Percentiles rank a stretch among this genome's conserved stretches.
phyloP scores from a whole-genome alignment of 495 filamentous ascomycete species.

The Penicillium alfredii region DNA sequence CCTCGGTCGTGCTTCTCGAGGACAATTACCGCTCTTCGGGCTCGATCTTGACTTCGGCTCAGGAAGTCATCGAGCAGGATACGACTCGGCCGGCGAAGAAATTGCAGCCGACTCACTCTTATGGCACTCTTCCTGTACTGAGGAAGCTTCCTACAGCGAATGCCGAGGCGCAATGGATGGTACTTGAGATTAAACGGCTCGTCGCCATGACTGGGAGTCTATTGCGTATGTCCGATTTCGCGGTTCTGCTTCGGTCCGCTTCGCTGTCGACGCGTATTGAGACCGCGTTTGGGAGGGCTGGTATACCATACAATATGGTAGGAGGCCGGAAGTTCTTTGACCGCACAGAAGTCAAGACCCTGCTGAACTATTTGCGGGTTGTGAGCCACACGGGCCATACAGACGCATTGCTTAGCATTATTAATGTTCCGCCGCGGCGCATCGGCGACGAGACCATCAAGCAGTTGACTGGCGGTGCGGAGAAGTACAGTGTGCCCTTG shows the following conservation, averaged over 20 bases:
- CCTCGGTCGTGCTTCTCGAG: conserved; percentile 78
- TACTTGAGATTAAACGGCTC: conserved; percentile 72
- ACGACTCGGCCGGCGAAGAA: conserved; percentile 67
- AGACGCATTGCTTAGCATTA: conserved; percentile 76
- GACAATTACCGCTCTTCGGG: conserved; percentile 94
- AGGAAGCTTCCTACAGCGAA: conserved; percentile 67
- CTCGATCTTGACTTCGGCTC: conserved; percentile 75
- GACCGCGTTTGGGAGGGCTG: conserved; percentile 72
- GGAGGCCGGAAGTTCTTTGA: conserved; percentile 92
- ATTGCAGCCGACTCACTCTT: conserved; percentile 72
- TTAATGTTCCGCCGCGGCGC: conserved; percentile 77
- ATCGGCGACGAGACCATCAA: conserved; percentile 78
- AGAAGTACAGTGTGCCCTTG: conserved; percentile 56
- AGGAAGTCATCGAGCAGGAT: conserved; percentile 92
- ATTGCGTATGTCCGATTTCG: conserved; percentile 70
- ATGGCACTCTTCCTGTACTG: conserved; percentile 78
- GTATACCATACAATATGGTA: conserved; percentile 91
- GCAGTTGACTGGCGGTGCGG: conserved; percentile 68
- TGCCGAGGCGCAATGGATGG: conserved; percentile 82
- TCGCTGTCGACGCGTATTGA: conserved; percentile 81
- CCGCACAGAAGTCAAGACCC: conserved; percentile 77
- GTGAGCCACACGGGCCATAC: conserved; percentile 83
- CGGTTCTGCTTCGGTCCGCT: conserved; percentile 80
- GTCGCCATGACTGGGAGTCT: conserved; percentile 65
- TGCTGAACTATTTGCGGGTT: conserved; percentile 85